These are phyloP conservation scores for Gastrolobium villosum DNA, from an alignment of 306 rosid species.

Conservation along the genomic window DNA sequence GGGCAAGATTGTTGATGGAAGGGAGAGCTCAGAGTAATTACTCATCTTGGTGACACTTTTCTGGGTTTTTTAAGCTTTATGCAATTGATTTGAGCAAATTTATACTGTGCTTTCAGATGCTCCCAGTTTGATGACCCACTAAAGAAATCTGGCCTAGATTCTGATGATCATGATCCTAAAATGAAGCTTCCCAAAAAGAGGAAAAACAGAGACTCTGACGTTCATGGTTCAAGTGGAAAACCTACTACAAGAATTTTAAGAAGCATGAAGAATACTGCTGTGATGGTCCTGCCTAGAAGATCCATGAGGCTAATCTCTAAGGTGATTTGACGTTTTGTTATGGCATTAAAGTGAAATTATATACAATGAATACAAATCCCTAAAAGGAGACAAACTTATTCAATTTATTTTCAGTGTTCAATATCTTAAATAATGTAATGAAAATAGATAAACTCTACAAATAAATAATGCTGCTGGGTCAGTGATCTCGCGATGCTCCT, in stretches of 20 bases:
- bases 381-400: background rate
- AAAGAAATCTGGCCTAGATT: conserved; percentile 54
- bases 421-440: conserved; percentile 14
- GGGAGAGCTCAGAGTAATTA: conserved; percentile 69
- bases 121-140: conserved; percentile 59
- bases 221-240: conserved; percentile 47
- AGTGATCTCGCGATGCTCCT: too few species aligned
- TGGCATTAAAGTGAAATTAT: conserved; percentile 11
- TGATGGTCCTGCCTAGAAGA: conserved; percentile 60
- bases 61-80: conserved; percentile 22
- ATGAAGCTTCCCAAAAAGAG: conserved; percentile 57
- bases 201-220: conserved; percentile 50
- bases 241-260: conserved; percentile 61
- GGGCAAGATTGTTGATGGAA: conserved; percentile 57
- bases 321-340: conserved; percentile 49
- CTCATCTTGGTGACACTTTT: conserved; percentile 39
- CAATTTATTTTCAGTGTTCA: background rate
- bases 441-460: conserved; percentile 5
- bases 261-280: conserved; percentile 56
- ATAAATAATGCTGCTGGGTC: background rate
- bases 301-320: conserved; percentile 63
- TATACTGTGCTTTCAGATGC: conserved; percentile 62
- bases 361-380: background rate
- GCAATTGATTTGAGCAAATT: conserved; percentile 42
- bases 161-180: conserved; percentile 50